Percentiles rank a stretch among this genome's conserved stretches.
Evolutionary conservation across 2,329 filamentous ascomycete genomes (phyloP).

Genomic region (Aspergillus sp.): DNA sequence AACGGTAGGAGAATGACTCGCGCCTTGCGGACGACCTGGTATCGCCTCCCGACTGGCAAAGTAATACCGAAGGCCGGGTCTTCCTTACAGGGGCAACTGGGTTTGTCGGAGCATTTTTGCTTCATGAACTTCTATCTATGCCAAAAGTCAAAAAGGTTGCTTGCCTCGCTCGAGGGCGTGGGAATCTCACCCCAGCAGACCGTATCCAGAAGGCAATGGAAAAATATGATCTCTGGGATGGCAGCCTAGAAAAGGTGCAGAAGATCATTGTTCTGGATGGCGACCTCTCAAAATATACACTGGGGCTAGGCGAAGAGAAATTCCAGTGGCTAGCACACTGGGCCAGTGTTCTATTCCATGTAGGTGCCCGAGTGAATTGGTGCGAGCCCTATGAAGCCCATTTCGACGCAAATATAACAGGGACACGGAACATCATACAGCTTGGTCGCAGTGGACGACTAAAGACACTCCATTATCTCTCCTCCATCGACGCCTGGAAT

Average conservation of each 20-base stretch:
- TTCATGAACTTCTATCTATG: slow-evolving; percentile 65
- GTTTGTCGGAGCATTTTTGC: slow-evolving; percentile 75
- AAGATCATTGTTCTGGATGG: slow-evolving; percentile 41
- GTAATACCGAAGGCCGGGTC: slow-evolving; percentile 5
- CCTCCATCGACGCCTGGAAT: slow-evolving; percentile 14
- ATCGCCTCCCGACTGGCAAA: slow-evolving; percentile 4
- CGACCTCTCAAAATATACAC: slow-evolving; percentile 63
- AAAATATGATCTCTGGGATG: slow-evolving; percentile 35
- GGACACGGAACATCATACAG: slow-evolving; percentile 66
- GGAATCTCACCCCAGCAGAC: slow-evolving; percentile 24
- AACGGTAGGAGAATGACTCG: neutral
- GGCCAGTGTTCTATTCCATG: slow-evolving; percentile 69
- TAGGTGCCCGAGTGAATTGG: slow-evolving; percentile 72
- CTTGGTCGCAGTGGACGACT: slow-evolving; percentile 55
- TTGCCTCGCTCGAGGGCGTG: slow-evolving; percentile 66
- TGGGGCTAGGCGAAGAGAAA: slow-evolving; percentile 60
- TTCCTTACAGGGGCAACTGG: slow-evolving; percentile 74
- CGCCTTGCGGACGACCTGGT: slow-evolving; percentile 1
- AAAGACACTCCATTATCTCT: slow-evolving; percentile 17
- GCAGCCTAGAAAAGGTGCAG: too few species aligned
- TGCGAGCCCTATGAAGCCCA: slow-evolving; percentile 68
- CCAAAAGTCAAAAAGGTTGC: slow-evolving; percentile 57
- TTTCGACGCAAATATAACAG: slow-evolving; percentile 66
- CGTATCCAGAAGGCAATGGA: slow-evolving; percentile 48
- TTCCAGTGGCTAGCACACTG: slow-evolving; percentile 62